A percentile compares a stretch with the other conserved stretches of the same genome.
These are phyloP conservation scores for Purshia tridentata DNA, from an alignment of 306 rosid species.

Conservation along the genomic window DNA sequence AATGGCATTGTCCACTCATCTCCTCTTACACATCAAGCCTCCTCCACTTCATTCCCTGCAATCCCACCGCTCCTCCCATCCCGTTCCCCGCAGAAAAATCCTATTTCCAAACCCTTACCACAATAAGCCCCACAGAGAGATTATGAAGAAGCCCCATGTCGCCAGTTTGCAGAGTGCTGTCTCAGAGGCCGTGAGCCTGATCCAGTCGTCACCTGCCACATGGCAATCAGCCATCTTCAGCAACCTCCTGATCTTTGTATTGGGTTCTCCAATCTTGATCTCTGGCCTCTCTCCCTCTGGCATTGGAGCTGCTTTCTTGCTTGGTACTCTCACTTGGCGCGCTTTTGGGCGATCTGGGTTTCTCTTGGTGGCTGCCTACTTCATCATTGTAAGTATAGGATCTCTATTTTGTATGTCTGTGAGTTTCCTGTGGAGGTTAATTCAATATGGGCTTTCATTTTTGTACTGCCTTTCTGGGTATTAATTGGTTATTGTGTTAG, in stretches of 20 bases:
- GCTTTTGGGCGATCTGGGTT: slow-evolving; percentile 87
- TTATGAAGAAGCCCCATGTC: slow-evolving; percentile 33
- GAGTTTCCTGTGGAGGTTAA: background rate
- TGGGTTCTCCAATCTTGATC: slow-evolving; percentile 76
- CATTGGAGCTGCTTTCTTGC: slow-evolving; percentile 80
- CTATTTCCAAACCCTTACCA: slow-evolving; percentile 21
- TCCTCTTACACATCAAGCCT: slow-evolving; percentile 23
- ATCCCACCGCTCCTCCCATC: slow-evolving; percentile 22
- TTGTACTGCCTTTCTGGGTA: background rate
- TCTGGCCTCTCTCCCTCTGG: slow-evolving; percentile 80
- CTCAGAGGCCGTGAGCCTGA: slow-evolving; percentile 47
- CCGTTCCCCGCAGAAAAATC: slow-evolving; percentile 16
- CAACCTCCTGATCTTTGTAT: slow-evolving; percentile 60
- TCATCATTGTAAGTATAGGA: slow-evolving; percentile 48
- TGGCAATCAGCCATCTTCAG: slow-evolving; percentile 72
- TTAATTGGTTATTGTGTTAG: background rate
- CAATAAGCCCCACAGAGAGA: slow-evolving; percentile 19
- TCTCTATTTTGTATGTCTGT: background rate
- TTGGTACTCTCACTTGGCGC: slow-evolving; percentile 98
- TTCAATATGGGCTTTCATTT: background rate
- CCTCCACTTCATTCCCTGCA: slow-evolving; percentile 27
- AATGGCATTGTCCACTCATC: slow-evolving; percentile 29
- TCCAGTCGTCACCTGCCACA: slow-evolving; percentile 80
- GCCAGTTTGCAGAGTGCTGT: slow-evolving; percentile 43
- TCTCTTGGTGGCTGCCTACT: slow-evolving; percentile 85